Conservation (phyloP, 345 rosid genomes). For the Eucalyptus dawsonii region DNA sequence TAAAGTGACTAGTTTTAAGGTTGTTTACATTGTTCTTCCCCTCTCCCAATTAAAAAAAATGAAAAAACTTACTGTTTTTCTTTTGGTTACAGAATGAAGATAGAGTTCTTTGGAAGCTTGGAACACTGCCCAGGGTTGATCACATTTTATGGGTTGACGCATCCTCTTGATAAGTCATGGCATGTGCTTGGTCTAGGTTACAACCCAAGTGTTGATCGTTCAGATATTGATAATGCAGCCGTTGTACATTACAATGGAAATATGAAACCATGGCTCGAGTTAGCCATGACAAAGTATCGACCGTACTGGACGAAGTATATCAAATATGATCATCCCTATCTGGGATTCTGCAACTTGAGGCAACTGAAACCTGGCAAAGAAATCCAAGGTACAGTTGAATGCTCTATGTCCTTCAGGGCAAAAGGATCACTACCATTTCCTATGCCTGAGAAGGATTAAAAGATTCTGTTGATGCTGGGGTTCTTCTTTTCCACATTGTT, state of each 20-base stretch:
- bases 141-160: conserved; percentile 79
- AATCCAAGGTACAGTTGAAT: not conserved
- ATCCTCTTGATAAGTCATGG: conserved; percentile 91
- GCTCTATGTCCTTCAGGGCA: not conserved
- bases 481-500: conserved; percentile 16
- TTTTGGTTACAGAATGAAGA: conserved; percentile 62
- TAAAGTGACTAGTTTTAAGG: not conserved
- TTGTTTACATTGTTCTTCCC: not conserved
- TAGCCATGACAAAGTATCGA: conserved; percentile 92
- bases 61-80: not conserved
- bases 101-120: conserved; percentile 94
- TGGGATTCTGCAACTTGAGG: conserved; percentile 69
- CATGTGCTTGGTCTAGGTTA: conserved; percentile 97
- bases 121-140: conserved; percentile 98
- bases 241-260: conserved; percentile 96
- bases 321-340: conserved; percentile 81
- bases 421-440: not conserved
- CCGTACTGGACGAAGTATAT: conserved; percentile 85
- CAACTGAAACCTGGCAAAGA: conserved; percentile 21
- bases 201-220: conserved; percentile 71
- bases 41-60: not conserved
- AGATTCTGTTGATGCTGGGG: not conserved
- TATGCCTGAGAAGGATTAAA: not conserved
- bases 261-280: conserved; percentile 99
- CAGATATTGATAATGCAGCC: conserved; percentile 85